These are phyloP conservation scores for Fusarium pseudonygamai DNA, from an alignment of 2,329 filamentous ascomycete species.

Conservation along the genomic window DNA sequence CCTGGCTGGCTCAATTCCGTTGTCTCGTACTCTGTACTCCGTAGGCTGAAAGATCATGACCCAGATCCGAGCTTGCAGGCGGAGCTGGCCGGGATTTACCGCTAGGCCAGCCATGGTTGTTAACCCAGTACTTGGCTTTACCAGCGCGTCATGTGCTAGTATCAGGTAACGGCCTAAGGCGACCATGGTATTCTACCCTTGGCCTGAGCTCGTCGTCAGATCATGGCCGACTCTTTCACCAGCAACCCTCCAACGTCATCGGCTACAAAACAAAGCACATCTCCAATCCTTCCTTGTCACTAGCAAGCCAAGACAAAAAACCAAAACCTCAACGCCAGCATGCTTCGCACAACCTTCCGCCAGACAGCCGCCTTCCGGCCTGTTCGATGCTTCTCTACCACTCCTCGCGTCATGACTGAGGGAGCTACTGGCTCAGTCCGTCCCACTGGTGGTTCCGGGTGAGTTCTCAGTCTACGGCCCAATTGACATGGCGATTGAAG, in stretches of 20 bases:
- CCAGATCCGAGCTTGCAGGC: conserved; percentile 33
- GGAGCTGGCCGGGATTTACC: conserved; percentile 40
- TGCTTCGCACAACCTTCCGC: conserved; percentile 74
- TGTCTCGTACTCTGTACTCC: neutral
- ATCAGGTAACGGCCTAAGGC: conserved; percentile 26
- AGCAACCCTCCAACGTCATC: conserved; percentile 41
- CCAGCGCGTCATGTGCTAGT: accelerated
- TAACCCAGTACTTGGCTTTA: conserved; percentile 25
- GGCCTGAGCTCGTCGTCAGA: conserved; percentile 32
- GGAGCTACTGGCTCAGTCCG: conserved; percentile 75
- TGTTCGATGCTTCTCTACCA: conserved; percentile 69
- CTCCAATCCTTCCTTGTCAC: conserved; percentile 14
- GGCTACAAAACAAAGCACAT: conserved; percentile 34
- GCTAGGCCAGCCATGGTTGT: conserved; percentile 7
- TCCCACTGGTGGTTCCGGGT: conserved; percentile 64
- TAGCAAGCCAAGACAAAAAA: conserved; percentile 16
- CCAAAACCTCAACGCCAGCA: conserved; percentile 49
- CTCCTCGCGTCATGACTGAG: conserved; percentile 70
- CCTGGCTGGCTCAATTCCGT: conserved; percentile 19
- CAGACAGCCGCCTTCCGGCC: conserved; percentile 65
- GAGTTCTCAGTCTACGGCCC: conserved; percentile 45
- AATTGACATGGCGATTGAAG: conserved; percentile 11
- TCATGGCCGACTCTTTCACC: conserved; percentile 37
- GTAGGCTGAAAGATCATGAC: conserved; percentile 21
- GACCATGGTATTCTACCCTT: neutral